Evolutionary conservation across 2,329 filamentous ascomycete genomes (phyloP).

Genomic region (Tolypocladium pustulatum): DNA sequence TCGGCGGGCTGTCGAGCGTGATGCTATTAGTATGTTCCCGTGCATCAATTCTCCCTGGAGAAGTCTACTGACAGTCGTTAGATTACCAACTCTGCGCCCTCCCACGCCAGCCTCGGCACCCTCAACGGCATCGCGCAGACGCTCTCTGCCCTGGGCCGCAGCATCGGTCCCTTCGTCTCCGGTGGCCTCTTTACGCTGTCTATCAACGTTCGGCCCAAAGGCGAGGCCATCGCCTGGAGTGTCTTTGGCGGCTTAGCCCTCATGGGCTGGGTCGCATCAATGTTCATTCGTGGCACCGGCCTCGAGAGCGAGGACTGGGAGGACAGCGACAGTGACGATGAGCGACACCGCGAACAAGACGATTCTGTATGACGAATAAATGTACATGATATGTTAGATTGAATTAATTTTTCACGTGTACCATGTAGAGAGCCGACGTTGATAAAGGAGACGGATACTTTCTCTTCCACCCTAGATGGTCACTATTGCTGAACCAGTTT

Average conservation of each 20-base stretch:
- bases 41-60: neutral
- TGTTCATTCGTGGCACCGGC: conserved; percentile 59
- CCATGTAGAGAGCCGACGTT: neutral
- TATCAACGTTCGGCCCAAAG: conserved; percentile 62
- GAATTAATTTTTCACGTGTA: neutral
- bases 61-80: conserved; percentile 20
- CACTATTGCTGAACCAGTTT: neutral
- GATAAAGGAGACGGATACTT: neutral
- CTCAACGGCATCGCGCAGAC: conserved; percentile 93
- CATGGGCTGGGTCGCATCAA: conserved; percentile 67
- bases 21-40: conserved; percentile 59
- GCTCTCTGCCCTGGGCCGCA: conserved; percentile 79
- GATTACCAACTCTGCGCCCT: conserved; percentile 90
- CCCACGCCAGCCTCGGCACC: conserved; percentile 74
- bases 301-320: conserved; percentile 49
- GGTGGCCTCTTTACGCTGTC: conserved; percentile 78
- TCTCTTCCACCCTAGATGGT: neutral
- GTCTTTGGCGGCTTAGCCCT: conserved; percentile 77
- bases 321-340: conserved; percentile 19
- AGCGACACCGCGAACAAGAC: neutral
- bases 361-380: neutral
- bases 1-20: conserved; percentile 82
- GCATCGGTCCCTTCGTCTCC: conserved; percentile 78
- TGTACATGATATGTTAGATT: neutral
- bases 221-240: conserved; percentile 77